Percentiles rank a stretch among this genome's conserved stretches.
Conservation (phyloP, 768 basidiomycete genomes). For the Exsudoporus frostii region DNA sequence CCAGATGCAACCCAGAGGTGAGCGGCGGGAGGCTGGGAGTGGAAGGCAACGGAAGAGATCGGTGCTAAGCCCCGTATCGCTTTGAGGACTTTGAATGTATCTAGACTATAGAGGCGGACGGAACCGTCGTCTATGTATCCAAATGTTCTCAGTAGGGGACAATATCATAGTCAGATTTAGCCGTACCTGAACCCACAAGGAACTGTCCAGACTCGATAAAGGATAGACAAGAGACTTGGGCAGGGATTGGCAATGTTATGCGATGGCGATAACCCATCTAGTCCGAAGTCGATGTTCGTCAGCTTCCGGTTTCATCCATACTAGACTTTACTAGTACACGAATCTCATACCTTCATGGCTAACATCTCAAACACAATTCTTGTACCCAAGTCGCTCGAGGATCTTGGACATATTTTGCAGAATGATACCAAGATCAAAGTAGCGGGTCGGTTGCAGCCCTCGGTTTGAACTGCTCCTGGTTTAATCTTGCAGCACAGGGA, state of each 20-base stretch:
- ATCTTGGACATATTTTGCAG: slow-evolving; percentile 52
- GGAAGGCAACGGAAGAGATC: slow-evolving; percentile 59
- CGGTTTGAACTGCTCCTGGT: not conserved
- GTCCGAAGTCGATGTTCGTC: not conserved
- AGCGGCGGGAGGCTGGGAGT: slow-evolving; percentile 39
- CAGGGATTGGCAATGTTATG: slow-evolving; percentile 40
- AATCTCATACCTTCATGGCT: slow-evolving; percentile 9
- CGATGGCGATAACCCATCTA: slow-evolving; percentile 13
- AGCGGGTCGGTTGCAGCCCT: slow-evolving; percentile 57
- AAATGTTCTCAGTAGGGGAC: not conserved
- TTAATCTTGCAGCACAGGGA: slow-evolving; percentile 34
- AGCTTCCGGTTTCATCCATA: not conserved
- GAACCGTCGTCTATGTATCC: slow-evolving; percentile 59
- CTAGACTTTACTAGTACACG: not conserved
- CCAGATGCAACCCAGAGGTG: slow-evolving; percentile 70
- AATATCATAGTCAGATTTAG: not conserved
- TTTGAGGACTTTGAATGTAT: slow-evolving; percentile 57
- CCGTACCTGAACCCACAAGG: slow-evolving; percentile 61
- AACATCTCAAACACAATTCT: slow-evolving; percentile 25
- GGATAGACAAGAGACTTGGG: slow-evolving; percentile 52
- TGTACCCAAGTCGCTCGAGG: slow-evolving; percentile 49
- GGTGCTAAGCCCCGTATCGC: slow-evolving; percentile 61
- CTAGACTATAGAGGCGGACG: slow-evolving; percentile 61
- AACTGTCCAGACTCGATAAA: slow-evolving; percentile 48
- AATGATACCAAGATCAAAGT: slow-evolving; percentile 88